These are phyloP conservation scores for Polyporus tsugae DNA, from an alignment of 1,284 basidiomycete species.

Conservation along the genomic window DNA sequence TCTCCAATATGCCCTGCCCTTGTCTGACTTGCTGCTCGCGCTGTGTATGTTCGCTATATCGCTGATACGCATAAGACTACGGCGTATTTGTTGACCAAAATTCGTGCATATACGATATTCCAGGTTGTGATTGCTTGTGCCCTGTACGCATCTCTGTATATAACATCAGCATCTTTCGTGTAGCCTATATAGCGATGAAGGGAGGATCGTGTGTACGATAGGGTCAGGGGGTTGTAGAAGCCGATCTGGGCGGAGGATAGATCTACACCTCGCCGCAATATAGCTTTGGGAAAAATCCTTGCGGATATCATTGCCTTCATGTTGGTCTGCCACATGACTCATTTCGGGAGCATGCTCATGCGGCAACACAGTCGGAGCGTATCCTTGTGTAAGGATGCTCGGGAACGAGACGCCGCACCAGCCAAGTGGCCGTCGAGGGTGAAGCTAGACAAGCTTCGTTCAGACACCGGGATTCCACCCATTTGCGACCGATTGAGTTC, in stretches of 20 bases:
- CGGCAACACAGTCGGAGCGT: too few species aligned
- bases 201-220: not conserved
- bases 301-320: too few species aligned
- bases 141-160: not conserved
- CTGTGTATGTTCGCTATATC: not conserved
- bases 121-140: not conserved
- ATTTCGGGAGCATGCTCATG: not conserved
- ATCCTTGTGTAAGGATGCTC: not conserved
- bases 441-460: too few species aligned
- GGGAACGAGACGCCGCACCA: not conserved
- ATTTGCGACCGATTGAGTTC: too few species aligned
- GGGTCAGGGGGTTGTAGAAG: too few species aligned
- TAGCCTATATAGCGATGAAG: not conserved
- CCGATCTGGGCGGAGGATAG: not conserved
- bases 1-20: not conserved
- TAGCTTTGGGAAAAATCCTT: not conserved
- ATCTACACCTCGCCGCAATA: not conserved
- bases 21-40: not conserved
- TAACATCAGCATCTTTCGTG: not conserved
- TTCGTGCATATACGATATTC: not conserved
- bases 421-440: not conserved
- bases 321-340: too few species aligned
- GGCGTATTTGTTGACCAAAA: not conserved
- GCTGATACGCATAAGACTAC: not conserved
- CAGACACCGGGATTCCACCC: too few species aligned